Percentiles rank a stretch among this genome's conserved stretches.
Conservation (phyloP, 371 early-diverging fungal genomes). For the Mucor mucedo region DNA sequence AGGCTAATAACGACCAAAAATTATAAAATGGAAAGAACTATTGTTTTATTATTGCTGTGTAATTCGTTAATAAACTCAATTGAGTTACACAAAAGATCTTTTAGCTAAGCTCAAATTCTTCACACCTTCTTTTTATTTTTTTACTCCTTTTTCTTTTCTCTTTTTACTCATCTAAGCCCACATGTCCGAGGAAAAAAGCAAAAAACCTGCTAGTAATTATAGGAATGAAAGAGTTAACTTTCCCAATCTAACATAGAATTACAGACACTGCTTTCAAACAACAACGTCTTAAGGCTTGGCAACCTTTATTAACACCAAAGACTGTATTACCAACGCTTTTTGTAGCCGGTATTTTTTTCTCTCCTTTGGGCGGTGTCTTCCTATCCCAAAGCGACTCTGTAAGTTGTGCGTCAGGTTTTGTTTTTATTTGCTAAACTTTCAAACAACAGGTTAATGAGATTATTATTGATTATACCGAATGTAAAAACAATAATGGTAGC, state of each 20-base stretch:
- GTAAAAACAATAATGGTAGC: slow-evolving; percentile 46
- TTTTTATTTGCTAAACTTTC: neutral
- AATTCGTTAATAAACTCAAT: too few species aligned
- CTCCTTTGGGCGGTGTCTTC: slow-evolving; percentile 83
- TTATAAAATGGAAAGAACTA: too few species aligned
- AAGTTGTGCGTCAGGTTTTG: slow-evolving; percentile 1
- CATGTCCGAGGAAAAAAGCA: slow-evolving; percentile 51
- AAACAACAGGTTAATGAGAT: slow-evolving; percentile 67
- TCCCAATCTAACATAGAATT: neutral
- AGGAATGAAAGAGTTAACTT: neutral
- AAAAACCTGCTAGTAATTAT: slow-evolving; percentile 52
- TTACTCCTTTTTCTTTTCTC: slow-evolving; percentile 12
- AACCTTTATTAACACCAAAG: slow-evolving; percentile 90
- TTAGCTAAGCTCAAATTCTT: too few species aligned
- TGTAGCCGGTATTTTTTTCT: slow-evolving; percentile 81
- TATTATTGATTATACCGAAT: slow-evolving; percentile 84
- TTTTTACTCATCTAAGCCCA: slow-evolving; percentile 3
- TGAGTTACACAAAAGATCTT: too few species aligned
- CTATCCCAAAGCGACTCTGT: slow-evolving; percentile 63
- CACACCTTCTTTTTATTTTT: too few species aligned
- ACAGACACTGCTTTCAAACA: slow-evolving; percentile 91
- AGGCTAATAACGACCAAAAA: too few species aligned
- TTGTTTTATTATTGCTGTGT: too few species aligned
- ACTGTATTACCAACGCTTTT: slow-evolving; percentile 89
- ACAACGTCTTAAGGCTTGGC: slow-evolving; percentile 92